Conservation (phyloP, 1,284 basidiomycete species). For the Cryptococcus amylolentus region DNA sequence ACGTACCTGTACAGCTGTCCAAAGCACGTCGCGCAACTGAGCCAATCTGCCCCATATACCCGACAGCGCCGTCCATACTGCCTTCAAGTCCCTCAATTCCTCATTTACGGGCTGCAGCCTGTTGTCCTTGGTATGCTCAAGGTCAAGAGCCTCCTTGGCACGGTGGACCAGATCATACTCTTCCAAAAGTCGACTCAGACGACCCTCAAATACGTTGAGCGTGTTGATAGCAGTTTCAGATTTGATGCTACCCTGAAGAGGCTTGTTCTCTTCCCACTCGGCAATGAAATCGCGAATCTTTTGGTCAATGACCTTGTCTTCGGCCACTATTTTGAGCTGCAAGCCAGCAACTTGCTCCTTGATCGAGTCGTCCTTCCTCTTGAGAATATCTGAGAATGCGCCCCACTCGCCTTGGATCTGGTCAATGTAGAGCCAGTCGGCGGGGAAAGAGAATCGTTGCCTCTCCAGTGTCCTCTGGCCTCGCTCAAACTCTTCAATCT, state of each 20-base stretch:
- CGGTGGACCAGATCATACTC: slow-evolving; percentile 90
- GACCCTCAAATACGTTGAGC: slow-evolving; percentile 89
- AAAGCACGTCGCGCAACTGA: slow-evolving; percentile 82
- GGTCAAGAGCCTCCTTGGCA: slow-evolving; percentile 93
- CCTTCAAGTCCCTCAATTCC: slow-evolving; percentile 92
- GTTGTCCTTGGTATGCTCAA: slow-evolving; percentile 85
- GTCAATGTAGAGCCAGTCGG: slow-evolving; percentile 98
- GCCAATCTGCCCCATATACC: slow-evolving; percentile 93
- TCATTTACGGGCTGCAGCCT: slow-evolving; percentile 90
- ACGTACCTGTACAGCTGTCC: slow-evolving; percentile 71
- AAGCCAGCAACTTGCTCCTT: slow-evolving; percentile 69
- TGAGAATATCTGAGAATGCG: slow-evolving; percentile 95
- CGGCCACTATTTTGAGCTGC: slow-evolving; percentile 97
- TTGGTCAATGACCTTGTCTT: slow-evolving; percentile 95
- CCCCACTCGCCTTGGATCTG: slow-evolving; percentile 97
- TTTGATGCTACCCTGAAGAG: slow-evolving; percentile 91
- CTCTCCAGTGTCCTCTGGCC: slow-evolving; percentile 97
- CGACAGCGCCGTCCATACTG: slow-evolving; percentile 97
- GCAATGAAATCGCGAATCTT: slow-evolving; percentile 82
- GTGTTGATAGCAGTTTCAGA: slow-evolving; percentile 93
- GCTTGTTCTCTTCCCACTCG: slow-evolving; percentile 82
- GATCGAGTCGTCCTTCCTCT: slow-evolving; percentile 96
- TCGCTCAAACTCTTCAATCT: slow-evolving; percentile 87
- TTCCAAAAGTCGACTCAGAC: slow-evolving; percentile 82
- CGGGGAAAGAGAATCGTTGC: slow-evolving; percentile 92